These are phyloP conservation scores for Colletotrichum sp. DNA, from an alignment of 2,329 filamentous ascomycete species.

Conservation along the genomic window DNA sequence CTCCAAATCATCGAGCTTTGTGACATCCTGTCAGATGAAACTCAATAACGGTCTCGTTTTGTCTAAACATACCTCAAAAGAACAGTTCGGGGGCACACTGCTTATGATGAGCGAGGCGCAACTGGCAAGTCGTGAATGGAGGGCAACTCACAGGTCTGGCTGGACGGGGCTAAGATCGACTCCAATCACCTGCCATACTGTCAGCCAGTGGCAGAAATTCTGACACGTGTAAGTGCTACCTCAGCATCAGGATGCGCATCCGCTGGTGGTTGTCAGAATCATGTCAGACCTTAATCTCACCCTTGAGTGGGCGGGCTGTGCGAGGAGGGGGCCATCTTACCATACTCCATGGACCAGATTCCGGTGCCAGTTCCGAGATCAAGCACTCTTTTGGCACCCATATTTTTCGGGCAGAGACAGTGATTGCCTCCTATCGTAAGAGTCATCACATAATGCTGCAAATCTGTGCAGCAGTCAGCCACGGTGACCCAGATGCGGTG, in stretches of 20 bases:
- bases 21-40: slow-evolving; percentile 5
- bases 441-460: slow-evolving; percentile 39
- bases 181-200: neutral
- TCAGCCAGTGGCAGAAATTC: neutral
- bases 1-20: slow-evolving; percentile 40
- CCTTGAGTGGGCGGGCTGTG: neutral
- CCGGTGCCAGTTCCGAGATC: slow-evolving; percentile 57
- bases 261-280: slow-evolving; percentile 21
- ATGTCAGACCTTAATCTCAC: neutral
- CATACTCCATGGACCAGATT: slow-evolving; percentile 49
- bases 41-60: neutral
- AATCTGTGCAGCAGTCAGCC: slow-evolving; percentile 24
- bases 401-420: slow-evolving; percentile 27
- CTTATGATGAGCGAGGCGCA: neutral
- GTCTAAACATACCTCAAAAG: slow-evolving; percentile 29
- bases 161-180: slow-evolving; percentile 16
- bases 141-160: neutral
- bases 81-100: slow-evolving; percentile 47
- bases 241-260: slow-evolving; percentile 33
- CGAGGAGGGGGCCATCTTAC: slow-evolving; percentile 11
- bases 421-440: slow-evolving; percentile 36
- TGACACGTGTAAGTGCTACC: slow-evolving; percentile 10
- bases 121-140: slow-evolving; percentile 6
- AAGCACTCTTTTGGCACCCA: slow-evolving; percentile 34
- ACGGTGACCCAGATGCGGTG: neutral